phyloP scores from a whole-genome alignment of 2,329 filamentous ascomycete species.

The Hirsutella minnesotensis region DNA sequence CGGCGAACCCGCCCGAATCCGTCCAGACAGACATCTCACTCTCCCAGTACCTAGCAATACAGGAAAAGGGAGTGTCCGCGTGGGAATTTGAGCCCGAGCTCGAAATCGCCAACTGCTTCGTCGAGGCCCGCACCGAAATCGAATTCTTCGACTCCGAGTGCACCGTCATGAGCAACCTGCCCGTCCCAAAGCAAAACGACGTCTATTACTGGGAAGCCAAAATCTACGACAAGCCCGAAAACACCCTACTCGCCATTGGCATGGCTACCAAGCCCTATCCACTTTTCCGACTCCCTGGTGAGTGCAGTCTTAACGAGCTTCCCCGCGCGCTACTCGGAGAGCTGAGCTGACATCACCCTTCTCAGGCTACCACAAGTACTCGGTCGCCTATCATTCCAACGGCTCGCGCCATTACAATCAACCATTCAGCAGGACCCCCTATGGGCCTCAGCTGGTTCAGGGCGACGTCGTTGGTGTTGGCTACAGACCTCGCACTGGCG shows the following conservation, averaged over 20 bases:
- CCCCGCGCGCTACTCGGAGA: neutral
- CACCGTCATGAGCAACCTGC: conserved; percentile 91
- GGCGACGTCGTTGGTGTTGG: conserved; percentile 94
- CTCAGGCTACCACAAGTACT: conserved; percentile 76
- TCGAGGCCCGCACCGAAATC: conserved; percentile 90
- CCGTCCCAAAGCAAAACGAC: conserved; percentile 96
- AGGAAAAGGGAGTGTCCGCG: conserved; percentile 98
- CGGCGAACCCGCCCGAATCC: conserved; percentile 90
- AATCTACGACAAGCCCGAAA: conserved; percentile 93
- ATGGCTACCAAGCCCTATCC: conserved; percentile 97
- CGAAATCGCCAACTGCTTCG: conserved; percentile 97
- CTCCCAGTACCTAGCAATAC: conserved; percentile 94
- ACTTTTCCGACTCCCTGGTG: conserved; percentile 85
- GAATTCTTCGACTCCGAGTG: conserved; percentile 98
- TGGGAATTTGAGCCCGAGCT: conserved; percentile 99
- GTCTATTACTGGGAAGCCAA: conserved; percentile 99
- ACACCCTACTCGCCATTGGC: conserved; percentile 76
- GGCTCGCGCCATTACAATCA: conserved; percentile 87
- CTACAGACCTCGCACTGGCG: conserved; percentile 86
- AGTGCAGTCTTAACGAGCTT: conserved; percentile 13
- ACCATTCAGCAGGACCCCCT: conserved; percentile 68
- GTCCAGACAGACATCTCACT: conserved; percentile 93
- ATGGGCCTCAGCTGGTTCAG: conserved; percentile 77
- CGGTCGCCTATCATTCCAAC: conserved; percentile 80
- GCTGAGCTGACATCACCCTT: neutral